Base-by-base conservation (phyloP, 495 filamentous ascomycete species). In the Thozetella sp. region DNA sequence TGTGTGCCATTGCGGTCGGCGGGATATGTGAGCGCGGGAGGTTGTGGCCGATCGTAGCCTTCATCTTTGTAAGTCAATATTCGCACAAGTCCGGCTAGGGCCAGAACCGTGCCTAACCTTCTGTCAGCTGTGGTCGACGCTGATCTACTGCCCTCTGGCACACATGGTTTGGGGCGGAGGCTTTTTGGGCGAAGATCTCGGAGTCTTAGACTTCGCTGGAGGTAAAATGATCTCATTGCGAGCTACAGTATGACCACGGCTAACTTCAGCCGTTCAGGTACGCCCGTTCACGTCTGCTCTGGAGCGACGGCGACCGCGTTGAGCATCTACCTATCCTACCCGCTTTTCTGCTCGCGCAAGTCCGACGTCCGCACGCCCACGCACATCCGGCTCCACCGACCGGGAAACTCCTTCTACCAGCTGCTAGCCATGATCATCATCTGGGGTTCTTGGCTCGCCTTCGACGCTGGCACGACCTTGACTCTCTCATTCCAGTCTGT, bases 391-490 rank as follows among this genome's bases (percentile, higher is more conserved):
- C 87, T 97, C 61, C 67, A 69, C 46, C 67, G 67, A 0, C 67
- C 67, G 0, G 67, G 67, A 12, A 67, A 65, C 57, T 69, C 67
- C 26, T 69, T 69, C 55, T 69, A 58, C 62, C 67, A 69, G 59
- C 54, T 69, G 0, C 23, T 69, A 1, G 90, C 93, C 25, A 94
- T 94, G 9, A 85, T 94, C 56, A 86, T 97, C 71, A 88, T 97
- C 51, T 97, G 93, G 93, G 96, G 96, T 65, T 93, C 93, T 58
- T 97, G 93, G 93, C 78, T 97, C 55, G 93, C 92, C 27, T 97
- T 97, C 82, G 97, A 97, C 77, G 93, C 93, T 63, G 93, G 93
- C 30, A 96, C 93, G 4, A 72, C 93, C 3, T 93, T 97, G 64
- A 91, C 93, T 63, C 88, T 93, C 37, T 97, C 96, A 75, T 80